Conservation (phyloP, 2,329 filamentous ascomycete genomes). For the Ceratocystis cubensis region DNA sequence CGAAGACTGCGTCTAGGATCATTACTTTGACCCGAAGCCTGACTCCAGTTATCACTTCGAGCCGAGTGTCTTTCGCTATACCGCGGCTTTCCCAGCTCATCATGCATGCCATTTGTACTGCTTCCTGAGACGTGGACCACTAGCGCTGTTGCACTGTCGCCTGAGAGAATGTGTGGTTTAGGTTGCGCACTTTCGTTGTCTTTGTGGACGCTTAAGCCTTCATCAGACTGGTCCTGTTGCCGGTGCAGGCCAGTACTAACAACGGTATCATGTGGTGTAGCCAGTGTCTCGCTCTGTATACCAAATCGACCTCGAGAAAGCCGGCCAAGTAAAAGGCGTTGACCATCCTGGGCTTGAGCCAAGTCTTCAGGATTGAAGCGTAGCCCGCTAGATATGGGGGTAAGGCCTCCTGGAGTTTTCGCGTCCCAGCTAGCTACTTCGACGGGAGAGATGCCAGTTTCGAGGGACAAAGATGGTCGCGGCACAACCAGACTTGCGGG, state of each 20-base stretch:
- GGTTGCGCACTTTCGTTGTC: background rate
- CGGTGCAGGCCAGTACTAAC: background rate
- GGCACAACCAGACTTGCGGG: background rate
- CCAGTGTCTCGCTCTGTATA: background rate
- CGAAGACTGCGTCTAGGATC: background rate
- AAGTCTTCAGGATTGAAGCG: background rate
- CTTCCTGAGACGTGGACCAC: background rate
- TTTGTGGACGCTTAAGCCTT: background rate
- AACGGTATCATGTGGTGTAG: background rate
- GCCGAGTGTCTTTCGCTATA: background rate
- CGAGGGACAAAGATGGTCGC: background rate
- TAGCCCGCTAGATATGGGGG: background rate
- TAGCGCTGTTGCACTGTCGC: background rate
- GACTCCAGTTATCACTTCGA: background rate
- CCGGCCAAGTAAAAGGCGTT: background rate
- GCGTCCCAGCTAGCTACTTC: background rate
- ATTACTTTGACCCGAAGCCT: background rate
- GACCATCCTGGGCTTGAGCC: background rate
- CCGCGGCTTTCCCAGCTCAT: background rate
- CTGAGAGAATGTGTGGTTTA: background rate
- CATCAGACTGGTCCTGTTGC: background rate
- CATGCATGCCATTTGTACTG: background rate
- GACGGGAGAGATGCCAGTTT: background rate
- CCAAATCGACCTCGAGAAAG: background rate
- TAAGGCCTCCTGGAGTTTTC: background rate